Evolutionary conservation across 768 basidiomycete genomes (phyloP).

Genomic region (Suillus clintonianus): DNA sequence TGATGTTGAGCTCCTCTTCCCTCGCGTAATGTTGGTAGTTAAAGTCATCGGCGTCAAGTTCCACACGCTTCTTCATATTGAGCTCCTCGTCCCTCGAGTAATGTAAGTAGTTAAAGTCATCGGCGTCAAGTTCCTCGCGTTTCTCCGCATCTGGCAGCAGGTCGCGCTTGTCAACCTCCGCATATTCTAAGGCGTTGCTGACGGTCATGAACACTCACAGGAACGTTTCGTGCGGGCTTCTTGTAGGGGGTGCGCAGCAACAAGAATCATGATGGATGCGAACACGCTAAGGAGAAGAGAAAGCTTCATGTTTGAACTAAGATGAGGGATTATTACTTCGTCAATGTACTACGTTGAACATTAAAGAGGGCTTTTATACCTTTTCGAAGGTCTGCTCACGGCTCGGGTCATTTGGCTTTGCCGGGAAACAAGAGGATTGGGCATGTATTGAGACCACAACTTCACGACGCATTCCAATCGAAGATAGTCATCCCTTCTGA

Average conservation of each 20-base stretch:
- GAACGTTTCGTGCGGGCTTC: neutral
- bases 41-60: conserved; percentile 17
- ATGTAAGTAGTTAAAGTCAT: neutral
- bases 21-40: too few species aligned
- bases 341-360: neutral
- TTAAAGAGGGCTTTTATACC: neutral
- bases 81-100: too few species aligned
- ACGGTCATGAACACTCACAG: neutral
- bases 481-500: too few species aligned
- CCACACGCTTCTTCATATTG: conserved; percentile 15
- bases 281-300: neutral
- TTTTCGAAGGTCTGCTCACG: neutral
- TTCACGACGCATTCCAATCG: too few species aligned
- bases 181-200: neutral
- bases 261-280: neutral
- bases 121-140: neutral
- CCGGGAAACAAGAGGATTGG: neutral
- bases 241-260: neutral
- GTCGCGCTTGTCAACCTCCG: neutral
- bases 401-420: neutral
- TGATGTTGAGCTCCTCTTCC: too few species aligned
- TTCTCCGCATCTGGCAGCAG: neutral
- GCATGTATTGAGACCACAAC: neutral
- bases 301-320: neutral
- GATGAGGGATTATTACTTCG: neutral